A percentile compares a stretch with the other conserved stretches of the same genome.
phyloP scores from a whole-genome alignment of 225 moss, liverwort and hornwort genomes.

The Rhytidiadelphus loreus region DNA sequence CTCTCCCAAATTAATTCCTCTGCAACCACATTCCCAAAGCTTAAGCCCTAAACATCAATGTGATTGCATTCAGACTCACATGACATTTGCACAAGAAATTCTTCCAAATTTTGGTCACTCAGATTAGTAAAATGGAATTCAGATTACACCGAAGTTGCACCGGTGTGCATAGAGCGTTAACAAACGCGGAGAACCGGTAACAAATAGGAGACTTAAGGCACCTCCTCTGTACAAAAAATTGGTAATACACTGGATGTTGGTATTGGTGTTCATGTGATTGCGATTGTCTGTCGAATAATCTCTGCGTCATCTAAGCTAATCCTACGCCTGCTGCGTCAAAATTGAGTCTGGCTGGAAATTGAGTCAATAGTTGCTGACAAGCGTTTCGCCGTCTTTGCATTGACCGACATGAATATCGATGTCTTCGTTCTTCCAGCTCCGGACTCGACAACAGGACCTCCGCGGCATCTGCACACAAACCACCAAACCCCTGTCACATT shows the following conservation, averaged over 20 bases:
- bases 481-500: background rate
- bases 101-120: background rate
- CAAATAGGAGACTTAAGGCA: background rate
- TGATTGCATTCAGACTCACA: background rate
- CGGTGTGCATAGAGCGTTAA: background rate
- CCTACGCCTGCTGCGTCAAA: conserved; percentile 8
- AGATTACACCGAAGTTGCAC: background rate
- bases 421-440: conserved; percentile 30
- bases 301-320: conserved; percentile 5
- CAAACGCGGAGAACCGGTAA: background rate
- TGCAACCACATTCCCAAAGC: background rate
- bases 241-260: background rate
- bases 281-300: background rate
- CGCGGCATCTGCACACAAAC: conserved; percentile 20
- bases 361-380: conserved; percentile 12
- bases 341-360: background rate
- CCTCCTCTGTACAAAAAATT: conserved; percentile 23
- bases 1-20: background rate
- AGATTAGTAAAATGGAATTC: background rate
- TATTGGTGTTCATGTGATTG: background rate
- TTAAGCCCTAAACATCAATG: background rate
- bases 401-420: conserved; percentile 37
- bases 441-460: conserved; percentile 42
- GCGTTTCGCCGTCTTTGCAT: conserved; percentile 39
- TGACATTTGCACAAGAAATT: background rate